Percentiles rank a stretch among this genome's conserved stretches.
These are phyloP conservation scores for Calonectria hawksworthii DNA, from an alignment of 2,329 filamentous ascomycete genomes.

Conservation along the genomic window DNA sequence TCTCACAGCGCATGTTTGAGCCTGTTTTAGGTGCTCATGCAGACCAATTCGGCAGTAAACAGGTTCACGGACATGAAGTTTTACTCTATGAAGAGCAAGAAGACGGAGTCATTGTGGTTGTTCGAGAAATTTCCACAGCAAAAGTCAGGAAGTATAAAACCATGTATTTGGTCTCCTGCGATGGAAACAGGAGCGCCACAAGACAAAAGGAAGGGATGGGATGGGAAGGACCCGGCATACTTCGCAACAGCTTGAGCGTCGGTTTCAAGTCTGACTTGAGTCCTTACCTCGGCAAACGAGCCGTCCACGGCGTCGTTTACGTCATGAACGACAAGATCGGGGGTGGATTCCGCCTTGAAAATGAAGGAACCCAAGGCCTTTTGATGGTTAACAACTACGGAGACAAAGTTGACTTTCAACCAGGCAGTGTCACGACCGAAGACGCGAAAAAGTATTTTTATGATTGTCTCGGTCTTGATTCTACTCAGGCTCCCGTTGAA, in stretches of 20 bases:
- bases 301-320: constrained; percentile 7
- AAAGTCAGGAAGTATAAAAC: constrained; percentile 1
- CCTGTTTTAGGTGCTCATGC: not conserved
- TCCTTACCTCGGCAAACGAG: not conserved
- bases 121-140: not conserved
- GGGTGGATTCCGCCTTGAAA: constrained; percentile 1
- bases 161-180: not conserved
- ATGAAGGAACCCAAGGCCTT: not conserved
- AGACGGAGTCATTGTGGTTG: not conserved
- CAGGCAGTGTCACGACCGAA: not conserved
- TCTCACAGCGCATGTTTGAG: constrained; percentile 17
- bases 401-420: not conserved
- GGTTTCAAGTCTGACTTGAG: constrained; percentile 4
- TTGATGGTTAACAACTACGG: constrained; percentile 10
- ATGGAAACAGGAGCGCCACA: constrained; percentile 6
- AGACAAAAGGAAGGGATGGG: constrained; percentile 7
- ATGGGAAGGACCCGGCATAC: not conserved
- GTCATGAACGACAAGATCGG: constrained; percentile 3
- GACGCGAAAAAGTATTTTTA: constrained; percentile 1
- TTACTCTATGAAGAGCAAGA: not conserved
- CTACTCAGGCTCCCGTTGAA: not conserved
- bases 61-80: constrained; percentile 9
- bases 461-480: not conserved
- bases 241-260: constrained; percentile 5
- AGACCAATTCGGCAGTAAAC: not conserved